Base-by-base conservation (phyloP, 2,329 filamentous ascomycete species). In the Zymoseptoria tritici region DNA sequence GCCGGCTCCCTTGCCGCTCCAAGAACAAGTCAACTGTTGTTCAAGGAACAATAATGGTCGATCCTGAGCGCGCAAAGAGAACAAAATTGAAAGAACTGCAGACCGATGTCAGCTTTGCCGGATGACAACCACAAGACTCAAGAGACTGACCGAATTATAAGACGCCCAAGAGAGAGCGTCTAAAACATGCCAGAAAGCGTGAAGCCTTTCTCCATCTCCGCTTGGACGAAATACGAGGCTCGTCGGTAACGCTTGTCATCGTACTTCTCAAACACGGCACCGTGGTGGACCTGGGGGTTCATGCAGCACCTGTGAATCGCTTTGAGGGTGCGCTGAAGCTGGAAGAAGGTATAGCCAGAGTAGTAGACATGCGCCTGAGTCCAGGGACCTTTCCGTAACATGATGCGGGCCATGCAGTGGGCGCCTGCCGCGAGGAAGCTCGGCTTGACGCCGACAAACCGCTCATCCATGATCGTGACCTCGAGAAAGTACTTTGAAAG, bases 401-500 rank as follows among this genome's bases (percentile, higher is more conserved):
- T 90, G 70, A 93, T 76, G 60, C 93, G 88, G 49, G 94, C 90
- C 55, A 99, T 80, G 73, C 92, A 97, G 75, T 99, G 94, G 22
- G 94, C 90, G 26, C 90, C 93, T 19, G 94, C 94, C 58, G 94
- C 90, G 56, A 93, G 79, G 73, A 90, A 97, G 80, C 92, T 97
- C 2, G 93, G 90, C 31, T 90, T 89, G 68, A 88, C 91, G 24
- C 89, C 90, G 42, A 99, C 91, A 71, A 99, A 97, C 20, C 93
- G 89, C 79, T 97, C 92, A 72, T 99, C 94, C 91, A 97, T 97
- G 73, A 97, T 87, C 46, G 91, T 95, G 58, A 97, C 84, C 74
- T 99, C 94, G 24, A 99, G 81, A 76, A 99, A 97, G 77, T 99
- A 99, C 78, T 99, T 99, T 68, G 94, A 91, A 57, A 99, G 79